These are phyloP conservation scores for Gaultheria prostrata DNA, from an alignment of 148 eudicot genomes.

Conservation along the genomic window DNA sequence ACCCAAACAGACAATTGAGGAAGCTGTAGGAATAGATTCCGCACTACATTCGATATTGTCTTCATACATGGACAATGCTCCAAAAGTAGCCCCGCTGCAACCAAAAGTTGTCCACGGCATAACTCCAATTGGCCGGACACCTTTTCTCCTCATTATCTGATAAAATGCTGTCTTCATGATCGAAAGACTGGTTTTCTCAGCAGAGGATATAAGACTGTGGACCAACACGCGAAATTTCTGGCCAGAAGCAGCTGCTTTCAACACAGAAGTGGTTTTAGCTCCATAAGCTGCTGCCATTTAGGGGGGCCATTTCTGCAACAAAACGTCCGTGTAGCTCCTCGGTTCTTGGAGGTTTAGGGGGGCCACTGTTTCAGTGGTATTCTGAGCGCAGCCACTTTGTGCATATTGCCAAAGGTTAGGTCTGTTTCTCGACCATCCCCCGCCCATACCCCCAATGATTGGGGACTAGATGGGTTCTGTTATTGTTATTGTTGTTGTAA, in stretches of 20 bases:
- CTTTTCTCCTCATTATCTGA: slow-evolving; percentile 6
- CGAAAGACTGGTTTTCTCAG: slow-evolving; percentile 5
- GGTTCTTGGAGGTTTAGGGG: too few relatives aligned
- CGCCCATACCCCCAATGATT: too few relatives aligned
- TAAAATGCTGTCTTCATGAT: slow-evolving; percentile 7
- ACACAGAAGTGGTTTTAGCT: neutral
- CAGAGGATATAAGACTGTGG: neutral
- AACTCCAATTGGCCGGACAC: neutral
- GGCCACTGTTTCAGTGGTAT: too few relatives aligned
- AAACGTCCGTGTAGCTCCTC: too few relatives aligned
- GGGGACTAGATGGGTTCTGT: too few relatives aligned
- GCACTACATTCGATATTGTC: slow-evolving; percentile 2
- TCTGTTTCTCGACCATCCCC: too few relatives aligned
- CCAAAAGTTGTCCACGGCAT: neutral
- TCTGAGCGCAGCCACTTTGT: too few relatives aligned
- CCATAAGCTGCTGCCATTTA: slow-evolving; percentile 16
- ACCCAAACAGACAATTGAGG: slow-evolving; percentile 8
- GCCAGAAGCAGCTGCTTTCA: slow-evolving; percentile 6
- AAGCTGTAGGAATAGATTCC: slow-evolving; percentile 4
- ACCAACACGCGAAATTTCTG: neutral
- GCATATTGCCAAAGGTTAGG: too few relatives aligned
- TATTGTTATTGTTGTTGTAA: too few relatives aligned
- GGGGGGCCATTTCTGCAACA: too few relatives aligned
- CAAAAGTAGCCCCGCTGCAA: neutral
- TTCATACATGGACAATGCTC: neutral